These are phyloP conservation scores for Trametes cubensis DNA, from an alignment of 768 basidiomycete genomes.

Conservation along the genomic window DNA sequence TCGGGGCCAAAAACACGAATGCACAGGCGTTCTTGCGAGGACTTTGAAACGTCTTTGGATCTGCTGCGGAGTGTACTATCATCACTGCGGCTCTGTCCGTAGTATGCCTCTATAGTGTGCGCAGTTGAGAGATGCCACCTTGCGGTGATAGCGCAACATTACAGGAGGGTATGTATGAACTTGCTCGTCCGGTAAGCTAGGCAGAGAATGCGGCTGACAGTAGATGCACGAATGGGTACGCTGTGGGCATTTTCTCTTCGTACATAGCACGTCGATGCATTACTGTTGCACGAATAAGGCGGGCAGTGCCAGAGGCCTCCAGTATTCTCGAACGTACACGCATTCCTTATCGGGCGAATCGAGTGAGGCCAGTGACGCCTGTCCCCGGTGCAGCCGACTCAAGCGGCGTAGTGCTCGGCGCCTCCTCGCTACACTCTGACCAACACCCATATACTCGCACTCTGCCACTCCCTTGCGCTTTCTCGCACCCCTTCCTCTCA, in stretches of 20 bases:
- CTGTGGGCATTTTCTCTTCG: too few relatives aligned
- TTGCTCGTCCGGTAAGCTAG: too few relatives aligned
- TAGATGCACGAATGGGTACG: too few relatives aligned
- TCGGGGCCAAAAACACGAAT: slow-evolving; percentile 10
- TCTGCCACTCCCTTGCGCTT: slow-evolving; percentile 5
- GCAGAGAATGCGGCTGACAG: too few relatives aligned
- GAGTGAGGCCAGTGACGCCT: slow-evolving; percentile 24
- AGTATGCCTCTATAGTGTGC: too few relatives aligned
- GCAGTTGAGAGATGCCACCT: too few relatives aligned
- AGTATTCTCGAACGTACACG: slow-evolving; percentile 15
- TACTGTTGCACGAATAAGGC: too few relatives aligned
- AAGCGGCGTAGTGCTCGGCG: slow-evolving; percentile 10
- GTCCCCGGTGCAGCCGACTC: not conserved
- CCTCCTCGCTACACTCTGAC: slow-evolving; percentile 21
- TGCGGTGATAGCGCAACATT: too few relatives aligned
- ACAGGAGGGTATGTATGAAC: too few relatives aligned
- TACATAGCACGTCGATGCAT: too few relatives aligned
- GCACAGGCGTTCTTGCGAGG: slow-evolving; percentile 4
- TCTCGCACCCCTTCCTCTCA: not conserved
- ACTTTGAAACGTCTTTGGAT: not conserved
- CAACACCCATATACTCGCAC: slow-evolving; percentile 5
- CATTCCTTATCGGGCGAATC: slow-evolving; percentile 36
- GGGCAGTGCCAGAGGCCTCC: not conserved
- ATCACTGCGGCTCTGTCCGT: too few relatives aligned
- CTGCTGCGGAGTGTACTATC: too few relatives aligned